Conservation (phyloP, 768 basidiomycete genomes). For the Antrodiella citrinella region DNA sequence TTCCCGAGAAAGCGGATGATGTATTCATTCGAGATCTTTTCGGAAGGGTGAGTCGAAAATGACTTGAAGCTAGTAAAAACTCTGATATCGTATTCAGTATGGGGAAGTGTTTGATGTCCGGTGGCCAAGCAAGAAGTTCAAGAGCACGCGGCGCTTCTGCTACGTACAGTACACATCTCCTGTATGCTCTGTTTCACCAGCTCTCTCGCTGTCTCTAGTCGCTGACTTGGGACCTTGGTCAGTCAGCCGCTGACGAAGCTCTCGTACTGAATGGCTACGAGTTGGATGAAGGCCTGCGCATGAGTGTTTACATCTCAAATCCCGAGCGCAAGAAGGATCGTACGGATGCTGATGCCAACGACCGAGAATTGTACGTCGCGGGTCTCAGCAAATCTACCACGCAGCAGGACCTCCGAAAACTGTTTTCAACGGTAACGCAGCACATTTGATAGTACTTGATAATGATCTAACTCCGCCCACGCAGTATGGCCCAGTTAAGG, state of each 20-base stretch:
- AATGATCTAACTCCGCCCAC: slow-evolving; percentile 35
- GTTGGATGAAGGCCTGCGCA: slow-evolving; percentile 53
- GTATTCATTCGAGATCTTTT: slow-evolving; percentile 67
- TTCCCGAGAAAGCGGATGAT: slow-evolving; percentile 82
- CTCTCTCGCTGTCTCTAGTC: no score
- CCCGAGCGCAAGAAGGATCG: slow-evolving; percentile 84
- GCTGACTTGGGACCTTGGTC: neutral
- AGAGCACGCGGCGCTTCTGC: slow-evolving; percentile 83
- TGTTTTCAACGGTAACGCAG: slow-evolving; percentile 69
- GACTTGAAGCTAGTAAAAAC: neutral
- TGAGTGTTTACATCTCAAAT: slow-evolving; percentile 84
- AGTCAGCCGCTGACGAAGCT: slow-evolving; percentile 67
- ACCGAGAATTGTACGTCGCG: slow-evolving; percentile 81
- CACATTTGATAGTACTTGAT: slow-evolving; percentile 78
- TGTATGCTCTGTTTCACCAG: slow-evolving; percentile 10
- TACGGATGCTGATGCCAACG: slow-evolving; percentile 81
- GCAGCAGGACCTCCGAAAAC: slow-evolving; percentile 65
- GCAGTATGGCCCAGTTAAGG: slow-evolving; percentile 79
- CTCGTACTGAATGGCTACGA: slow-evolving; percentile 76
- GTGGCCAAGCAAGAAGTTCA: slow-evolving; percentile 98
- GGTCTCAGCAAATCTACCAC: slow-evolving; percentile 75
- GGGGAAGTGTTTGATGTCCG: slow-evolving; percentile 90
- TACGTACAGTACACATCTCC: slow-evolving; percentile 89
- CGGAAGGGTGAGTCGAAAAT: slow-evolving; percentile 45
- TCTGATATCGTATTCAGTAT: slow-evolving; percentile 41